Conservation (phyloP, 2,329 filamentous ascomycete genomes). For the Leptographium galeiforme region DNA sequence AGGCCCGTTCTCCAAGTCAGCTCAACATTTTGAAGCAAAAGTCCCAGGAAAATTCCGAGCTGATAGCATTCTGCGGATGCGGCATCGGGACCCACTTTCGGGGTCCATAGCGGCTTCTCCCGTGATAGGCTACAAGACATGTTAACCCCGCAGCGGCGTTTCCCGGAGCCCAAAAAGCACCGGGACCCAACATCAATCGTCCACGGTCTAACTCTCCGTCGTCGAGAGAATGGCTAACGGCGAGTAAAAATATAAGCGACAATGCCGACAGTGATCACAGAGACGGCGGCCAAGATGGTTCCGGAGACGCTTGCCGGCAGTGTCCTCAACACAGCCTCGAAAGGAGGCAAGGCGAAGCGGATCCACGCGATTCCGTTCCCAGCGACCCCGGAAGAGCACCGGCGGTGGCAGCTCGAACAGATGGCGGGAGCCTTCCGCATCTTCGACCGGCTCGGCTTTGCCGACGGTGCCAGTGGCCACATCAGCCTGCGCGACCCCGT, state of each 20-base stretch:
- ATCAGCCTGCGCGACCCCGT: constrained; percentile 48
- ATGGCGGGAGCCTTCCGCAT: constrained; percentile 47
- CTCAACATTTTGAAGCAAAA: no score
- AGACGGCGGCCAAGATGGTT: neutral
- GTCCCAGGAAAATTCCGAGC: no score
- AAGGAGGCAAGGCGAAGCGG: constrained; percentile 12
- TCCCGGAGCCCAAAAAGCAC: no score
- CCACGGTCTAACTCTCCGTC: neutral
- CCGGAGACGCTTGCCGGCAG: neutral
- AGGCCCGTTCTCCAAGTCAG: no score
- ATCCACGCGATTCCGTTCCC: neutral
- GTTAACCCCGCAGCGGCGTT: neutral
- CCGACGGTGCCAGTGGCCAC: constrained; percentile 49
- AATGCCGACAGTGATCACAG: neutral
- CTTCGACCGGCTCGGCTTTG: constrained; percentile 45
- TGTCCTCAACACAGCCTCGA: neutral
- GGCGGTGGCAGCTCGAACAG: constrained; percentile 21
- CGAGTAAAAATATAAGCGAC: neutral
- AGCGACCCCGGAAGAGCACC: neutral
- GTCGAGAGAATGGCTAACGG: no score
- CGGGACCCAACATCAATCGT: neutral
- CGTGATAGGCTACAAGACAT: neutral
- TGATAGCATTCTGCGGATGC: no score
- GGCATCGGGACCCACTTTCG: constrained; percentile 25
- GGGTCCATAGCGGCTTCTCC: constrained; percentile 14